Percentiles rank a stretch among this genome's conserved stretches.
Conservation (phyloP, 768 basidiomycete genomes). For the Russula foetens region DNA sequence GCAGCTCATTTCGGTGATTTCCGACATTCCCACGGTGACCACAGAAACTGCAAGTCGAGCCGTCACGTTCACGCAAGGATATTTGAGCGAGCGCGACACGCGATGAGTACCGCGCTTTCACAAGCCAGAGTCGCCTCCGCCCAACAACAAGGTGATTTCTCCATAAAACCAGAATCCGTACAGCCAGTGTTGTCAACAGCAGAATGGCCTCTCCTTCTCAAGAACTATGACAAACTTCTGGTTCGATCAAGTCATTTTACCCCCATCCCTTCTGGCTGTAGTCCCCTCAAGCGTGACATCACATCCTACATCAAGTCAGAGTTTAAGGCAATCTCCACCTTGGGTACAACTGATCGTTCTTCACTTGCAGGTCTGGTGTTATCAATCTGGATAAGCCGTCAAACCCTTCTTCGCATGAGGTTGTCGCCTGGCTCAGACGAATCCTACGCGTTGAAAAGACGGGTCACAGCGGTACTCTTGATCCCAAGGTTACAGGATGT, state of each 20-base stretch:
- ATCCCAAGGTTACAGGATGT: conserved; percentile 99
- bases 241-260: conserved; percentile 96
- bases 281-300: conserved; percentile 93
- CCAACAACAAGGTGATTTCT: conserved; percentile 66
- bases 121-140: conserved; percentile 65
- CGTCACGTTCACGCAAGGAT: too few species aligned
- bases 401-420: conserved; percentile 98
- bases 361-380: conserved; percentile 74
- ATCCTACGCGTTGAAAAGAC: conserved; percentile 97
- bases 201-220: conserved; percentile 94
- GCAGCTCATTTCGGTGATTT: conserved; percentile 32
- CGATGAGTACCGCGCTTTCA: conserved; percentile 45
- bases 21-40: conserved; percentile 3
- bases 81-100: neutral
- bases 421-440: conserved; percentile 97
- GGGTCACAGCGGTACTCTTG: conserved; percentile 96
- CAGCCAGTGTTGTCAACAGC: conserved; percentile 86
- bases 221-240: conserved; percentile 97
- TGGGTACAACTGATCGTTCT: neutral
- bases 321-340: neutral
- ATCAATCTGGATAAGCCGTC: conserved; percentile 99
- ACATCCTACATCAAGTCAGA: conserved; percentile 79
- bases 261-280: conserved; percentile 90
- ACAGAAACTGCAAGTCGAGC: too few species aligned
- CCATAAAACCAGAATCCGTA: conserved; percentile 71